Conservation (phyloP, 441 rosid species). For the Populus hybrid region DNA sequence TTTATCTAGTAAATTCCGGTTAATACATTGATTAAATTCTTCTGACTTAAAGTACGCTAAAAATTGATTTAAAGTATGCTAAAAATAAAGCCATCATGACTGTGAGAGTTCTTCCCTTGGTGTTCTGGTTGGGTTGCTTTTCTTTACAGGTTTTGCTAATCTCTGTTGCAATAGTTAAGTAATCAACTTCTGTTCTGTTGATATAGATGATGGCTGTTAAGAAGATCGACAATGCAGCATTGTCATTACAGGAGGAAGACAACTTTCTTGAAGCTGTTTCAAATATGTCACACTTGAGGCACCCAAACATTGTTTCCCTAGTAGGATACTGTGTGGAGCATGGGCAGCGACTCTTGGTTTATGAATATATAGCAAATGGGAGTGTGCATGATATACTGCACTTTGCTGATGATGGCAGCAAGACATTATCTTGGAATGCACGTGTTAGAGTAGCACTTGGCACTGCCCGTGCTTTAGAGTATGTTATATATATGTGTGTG, state of each 20-base stretch:
- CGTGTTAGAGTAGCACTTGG: slow-evolving; percentile 97
- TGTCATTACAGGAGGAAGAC: slow-evolving; percentile 91
- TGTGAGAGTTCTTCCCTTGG: not conserved
- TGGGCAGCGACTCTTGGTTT: slow-evolving; percentile 89
- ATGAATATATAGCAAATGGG: slow-evolving; percentile 66
- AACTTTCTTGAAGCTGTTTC: slow-evolving; percentile 87
- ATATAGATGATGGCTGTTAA: slow-evolving; percentile 75
- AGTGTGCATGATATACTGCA: slow-evolving; percentile 84
- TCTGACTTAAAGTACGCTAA: not conserved
- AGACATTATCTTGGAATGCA: slow-evolving; percentile 77
- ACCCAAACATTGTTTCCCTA: slow-evolving; percentile 79
- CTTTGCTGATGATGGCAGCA: slow-evolving; percentile 67
- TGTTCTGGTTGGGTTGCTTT: not conserved
- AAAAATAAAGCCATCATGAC: not conserved
- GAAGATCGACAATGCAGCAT: slow-evolving; percentile 88
- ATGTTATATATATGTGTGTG: slow-evolving; percentile 30
- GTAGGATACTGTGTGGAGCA: slow-evolving; percentile 91
- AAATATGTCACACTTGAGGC: slow-evolving; percentile 88
- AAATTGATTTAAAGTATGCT: too few relatives aligned
- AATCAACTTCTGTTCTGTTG: slow-evolving; percentile 17
- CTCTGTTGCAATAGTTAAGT: slow-evolving; percentile 4
- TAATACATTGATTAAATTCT: not conserved
- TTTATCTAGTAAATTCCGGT: not conserved
- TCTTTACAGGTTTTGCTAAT: not conserved
- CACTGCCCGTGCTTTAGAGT: slow-evolving; percentile 96